These are phyloP conservation scores for Porphyra umbilicalis DNA, from an alignment of 31 red algal species.

Conservation along the genomic window DNA sequence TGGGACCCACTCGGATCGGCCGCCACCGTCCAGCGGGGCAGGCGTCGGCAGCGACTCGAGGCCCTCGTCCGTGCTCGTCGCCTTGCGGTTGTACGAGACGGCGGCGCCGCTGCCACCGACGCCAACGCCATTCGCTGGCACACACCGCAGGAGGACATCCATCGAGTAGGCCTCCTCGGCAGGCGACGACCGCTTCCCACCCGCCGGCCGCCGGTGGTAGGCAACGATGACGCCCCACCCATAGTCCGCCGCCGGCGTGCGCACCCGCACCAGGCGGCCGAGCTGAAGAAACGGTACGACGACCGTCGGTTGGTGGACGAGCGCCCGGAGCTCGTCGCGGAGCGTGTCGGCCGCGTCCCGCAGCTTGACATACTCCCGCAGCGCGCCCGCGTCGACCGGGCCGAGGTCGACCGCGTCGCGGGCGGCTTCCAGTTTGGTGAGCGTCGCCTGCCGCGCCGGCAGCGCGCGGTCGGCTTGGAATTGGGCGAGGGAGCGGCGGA, in stretches of 20 bases:
- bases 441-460: constrained; percentile 41
- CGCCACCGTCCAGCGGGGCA: background rate
- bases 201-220: constrained; percentile 19
- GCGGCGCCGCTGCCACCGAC: background rate
- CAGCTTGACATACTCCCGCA: constrained; percentile 58
- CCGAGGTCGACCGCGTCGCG: constrained; percentile 50
- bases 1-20: background rate
- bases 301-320: constrained; percentile 43
- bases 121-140: constrained; percentile 4
- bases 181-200: constrained; percentile 14
- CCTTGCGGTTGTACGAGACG: background rate
- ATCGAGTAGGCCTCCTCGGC: constrained; percentile 64
- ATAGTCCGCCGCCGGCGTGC: constrained; percentile 43
- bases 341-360: constrained; percentile 46
- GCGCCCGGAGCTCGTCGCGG: constrained; percentile 41
- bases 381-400: constrained; percentile 39
- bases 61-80: background rate
- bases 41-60: background rate
- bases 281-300: constrained; percentile 73
- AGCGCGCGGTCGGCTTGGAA: constrained; percentile 84
- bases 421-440: constrained; percentile 39
- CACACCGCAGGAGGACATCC: constrained; percentile 51
- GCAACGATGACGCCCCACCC: constrained; percentile 87
- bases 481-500: constrained; percentile 90
- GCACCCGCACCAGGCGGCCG: constrained; percentile 54